Base-by-base conservation (phyloP, 495 filamentous ascomycete genomes). In the Chaetomium fimeti region DNA sequence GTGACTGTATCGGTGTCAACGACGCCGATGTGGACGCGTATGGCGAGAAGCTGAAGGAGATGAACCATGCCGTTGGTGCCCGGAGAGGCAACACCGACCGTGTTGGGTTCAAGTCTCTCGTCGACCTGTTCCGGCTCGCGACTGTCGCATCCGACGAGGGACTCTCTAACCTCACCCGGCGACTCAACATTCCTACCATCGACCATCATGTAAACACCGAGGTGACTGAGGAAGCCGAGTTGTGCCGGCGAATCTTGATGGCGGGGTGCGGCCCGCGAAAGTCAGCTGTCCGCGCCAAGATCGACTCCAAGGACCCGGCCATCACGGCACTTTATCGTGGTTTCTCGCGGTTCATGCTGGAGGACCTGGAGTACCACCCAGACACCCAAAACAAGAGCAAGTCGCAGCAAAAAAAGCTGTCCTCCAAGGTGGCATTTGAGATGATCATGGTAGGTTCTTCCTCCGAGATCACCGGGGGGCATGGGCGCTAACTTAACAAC, bases 321-420 rank as follows among this genome's bases (percentile, higher is more conserved):
- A 69, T 72, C 22, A 64, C 79, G 3, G 76, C 76, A 0, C 71
- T 79, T 18, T 80, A 81, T 66, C 75, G 78, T 9, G 78, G 79
- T 2, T 76, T 80, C 49, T 76, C 76, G 16, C 68, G 71, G n/a
- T 81, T 81, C 53, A 80, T 81, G 79, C 69, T 79, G 1, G 76
- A 81, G 57, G 79, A 81, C 60, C 67, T 81, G 12, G 70, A 74
- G 53, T 60, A 68, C 22, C 72, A 75, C 53, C 69, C 71, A 0
- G 57, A 66, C 4, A 71, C 72, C 6, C 63, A 56, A 24, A 29
- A 32, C 7, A 68, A 72, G 66, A 71, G 22, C 24, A 55, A 38
- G 43, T 57, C 61, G 15, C 59, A 68, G 58, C 66, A 62, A 55
- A 68, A 68, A 56, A 68, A 64, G 43, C 43, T 68, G 11, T 64